Evolutionary conservation across 2,329 filamentous ascomycete genomes (phyloP), one percentile per base, ranked within the genome.

Genomic region (Phyllosticta citrichinensis): DNA sequence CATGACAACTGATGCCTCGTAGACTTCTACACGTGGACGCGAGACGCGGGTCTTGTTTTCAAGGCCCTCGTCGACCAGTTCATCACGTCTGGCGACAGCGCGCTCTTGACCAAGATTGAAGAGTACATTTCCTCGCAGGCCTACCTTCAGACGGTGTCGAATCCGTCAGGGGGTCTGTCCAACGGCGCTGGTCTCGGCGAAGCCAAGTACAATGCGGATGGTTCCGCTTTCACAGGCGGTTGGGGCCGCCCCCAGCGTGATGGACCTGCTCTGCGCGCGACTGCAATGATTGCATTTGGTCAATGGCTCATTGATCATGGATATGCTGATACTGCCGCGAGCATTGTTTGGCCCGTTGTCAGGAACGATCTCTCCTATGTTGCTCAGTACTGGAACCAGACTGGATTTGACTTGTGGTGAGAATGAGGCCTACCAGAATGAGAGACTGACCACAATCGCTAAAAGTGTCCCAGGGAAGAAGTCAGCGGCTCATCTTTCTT

Each of bases 291-390:
- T 64, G 66, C 68, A 17, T 78, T 76, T 55, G 66, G 76, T 2
- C 71, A 68, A 4, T 70, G 70, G 52, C 73, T 75, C 64, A 75
- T 62, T 17, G 24, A 51, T 22, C 57, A 55, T 35, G 60, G 60
- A 10, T 62, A 62, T 51, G 51, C 51, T 4, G 51, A 77, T 61
- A 64, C 70, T 11, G 74, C 75, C 5, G 68, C 76, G 27, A 71
- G 75, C 10, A 63, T 66, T 2, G 64, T 75, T 0, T 75, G 75
- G 64, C 5, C 72, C 65, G 66, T 76, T 24, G 76, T 78, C 62
- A 76, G 77, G 63, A 74, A 75, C 1, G 76, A 78, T 64, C 64
- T 78, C 11, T 76, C 77, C 55, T 78, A 78, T 58, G 71, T 76
- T 3, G 70, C 72, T 9, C 71, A 75, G 53, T 72, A 68, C 64